Percentiles rank a stretch among this genome's conserved stretches.
Evolutionary conservation across 78 protist species (phyloP).

Genomic region (Dictyostelium firmibasis): DNA sequence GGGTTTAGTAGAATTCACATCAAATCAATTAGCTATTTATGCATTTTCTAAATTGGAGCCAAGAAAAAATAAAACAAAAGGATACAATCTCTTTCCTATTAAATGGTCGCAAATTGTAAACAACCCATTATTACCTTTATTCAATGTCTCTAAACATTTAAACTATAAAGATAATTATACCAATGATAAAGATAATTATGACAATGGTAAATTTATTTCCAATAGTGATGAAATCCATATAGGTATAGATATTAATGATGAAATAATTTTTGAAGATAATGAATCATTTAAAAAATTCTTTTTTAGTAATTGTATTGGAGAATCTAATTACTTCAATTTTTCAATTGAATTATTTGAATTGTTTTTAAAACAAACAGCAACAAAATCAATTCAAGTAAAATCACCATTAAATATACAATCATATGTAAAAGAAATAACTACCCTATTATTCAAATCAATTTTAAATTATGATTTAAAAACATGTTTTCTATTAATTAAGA

Average conservation of each 20-base stretch:
- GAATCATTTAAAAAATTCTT: no score
- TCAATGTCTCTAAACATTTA: neutral
- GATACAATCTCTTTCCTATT: neutral
- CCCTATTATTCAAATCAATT: neutral
- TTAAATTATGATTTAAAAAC: neutral
- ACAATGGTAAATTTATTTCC: no score
- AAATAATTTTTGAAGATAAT: no score
- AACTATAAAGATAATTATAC: no score
- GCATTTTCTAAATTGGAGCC: neutral
- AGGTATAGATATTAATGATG: neutral
- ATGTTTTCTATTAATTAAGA: no score
- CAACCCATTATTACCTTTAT: neutral
- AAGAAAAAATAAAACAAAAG: neutral
- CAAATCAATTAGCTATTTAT: neutral
- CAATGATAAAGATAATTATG: no score
- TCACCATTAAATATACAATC: neutral
- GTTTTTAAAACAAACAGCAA: no score
- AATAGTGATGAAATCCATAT: no score
- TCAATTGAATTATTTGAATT: no score
- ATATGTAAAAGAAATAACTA: neutral
- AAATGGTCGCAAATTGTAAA: neutral
- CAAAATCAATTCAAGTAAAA: no score
- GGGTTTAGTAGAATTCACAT: neutral
- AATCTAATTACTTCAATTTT: no score
- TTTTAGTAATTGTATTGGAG: no score